Evolutionary conservation across 179 eudicot genomes (phyloP), one percentile per base, ranked within the genome.

Genomic region (Pouteria campechiana): DNA sequence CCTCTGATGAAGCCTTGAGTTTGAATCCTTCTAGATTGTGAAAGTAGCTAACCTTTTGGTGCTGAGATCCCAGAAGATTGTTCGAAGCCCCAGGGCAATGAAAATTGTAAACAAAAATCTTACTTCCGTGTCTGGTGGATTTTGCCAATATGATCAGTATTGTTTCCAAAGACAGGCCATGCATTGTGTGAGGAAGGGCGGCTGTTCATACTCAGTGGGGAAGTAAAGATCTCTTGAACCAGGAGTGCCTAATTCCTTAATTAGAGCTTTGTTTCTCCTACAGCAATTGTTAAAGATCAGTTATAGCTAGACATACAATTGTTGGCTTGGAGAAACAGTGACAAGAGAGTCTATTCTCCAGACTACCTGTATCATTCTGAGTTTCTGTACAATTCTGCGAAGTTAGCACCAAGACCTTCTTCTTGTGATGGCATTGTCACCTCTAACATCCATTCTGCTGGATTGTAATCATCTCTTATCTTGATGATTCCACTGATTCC

Each of bases 131-230:
- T 72, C 67, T 16, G 51, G 40, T 25, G 78, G 60, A 39, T 72
- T 68, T 31, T 58, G 57, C 78, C 78, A 72, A 42, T 72, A 72
- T 20, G 78, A 72, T 60, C 60, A 36, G 19, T 60, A 48, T 17
- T 59, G 74, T 46, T 72, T 72, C 78, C 78, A 72, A 38, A 68
- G 68, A 57, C 78, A 72, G 21, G 71, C 78, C 45, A 63, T 64
- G 60, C 57, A 72, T 50, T 72, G 74, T n/a, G 42, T 44, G 15
- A 64, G 15, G 55, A 58, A 60, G 1, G 68, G 45, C 15, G 68
- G 45, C 15, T 52, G 70, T 0, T 68, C 59, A 52, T 63, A 63
- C 22, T 64, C 39, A 2, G 62, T 63, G 14, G 62, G 53, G 40
- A 72, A 72, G 33, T 35, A 17, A 18, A 68, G 71, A 36, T 72